Percentiles rank a stretch among this genome's conserved stretches.
These are phyloP conservation scores for Chaetomiaceae sp. DNA, from an alignment of 2,329 filamentous ascomycete species.

Conservation along the genomic window DNA sequence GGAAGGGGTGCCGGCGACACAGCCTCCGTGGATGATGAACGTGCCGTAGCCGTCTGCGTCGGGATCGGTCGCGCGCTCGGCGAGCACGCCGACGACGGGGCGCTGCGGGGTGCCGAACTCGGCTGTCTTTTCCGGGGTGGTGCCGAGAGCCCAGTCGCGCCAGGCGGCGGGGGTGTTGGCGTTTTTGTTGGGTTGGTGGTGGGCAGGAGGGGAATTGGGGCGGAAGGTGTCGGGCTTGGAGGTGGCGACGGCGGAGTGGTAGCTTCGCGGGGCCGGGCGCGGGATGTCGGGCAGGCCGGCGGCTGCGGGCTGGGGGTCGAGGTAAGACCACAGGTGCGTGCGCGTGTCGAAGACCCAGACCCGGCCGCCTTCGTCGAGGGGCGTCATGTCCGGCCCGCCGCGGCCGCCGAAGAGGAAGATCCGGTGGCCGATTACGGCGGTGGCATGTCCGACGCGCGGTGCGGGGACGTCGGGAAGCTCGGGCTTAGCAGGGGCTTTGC, in stretches of 20 bases:
- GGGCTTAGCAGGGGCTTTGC: slow-evolving; percentile 33
- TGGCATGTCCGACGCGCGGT: slow-evolving; percentile 69
- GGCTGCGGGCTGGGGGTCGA: slow-evolving; percentile 52
- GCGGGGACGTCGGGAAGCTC: slow-evolving; percentile 49
- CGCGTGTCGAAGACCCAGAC: slow-evolving; percentile 73
- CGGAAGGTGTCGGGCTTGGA: slow-evolving; percentile 52
- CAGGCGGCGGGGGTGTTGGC: slow-evolving; percentile 43
- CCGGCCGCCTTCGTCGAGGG: slow-evolving; percentile 68
- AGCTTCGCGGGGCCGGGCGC: slow-evolving; percentile 62
- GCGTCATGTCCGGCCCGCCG: slow-evolving; percentile 62
- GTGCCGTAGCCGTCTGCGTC: slow-evolving; percentile 61
- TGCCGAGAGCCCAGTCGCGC: slow-evolving; percentile 53
- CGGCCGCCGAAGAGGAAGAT: slow-evolving; percentile 82
- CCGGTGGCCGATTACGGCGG: slow-evolving; percentile 61
- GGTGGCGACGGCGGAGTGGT: slow-evolving; percentile 59
- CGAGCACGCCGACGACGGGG: slow-evolving; percentile 54
- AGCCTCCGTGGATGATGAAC: slow-evolving; percentile 74
- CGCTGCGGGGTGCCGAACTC: slow-evolving; percentile 58
- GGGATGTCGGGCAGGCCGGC: not conserved
- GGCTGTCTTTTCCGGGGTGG: slow-evolving; percentile 42
- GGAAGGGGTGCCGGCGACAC: slow-evolving; percentile 53
- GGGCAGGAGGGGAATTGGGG: slow-evolving; percentile 21
- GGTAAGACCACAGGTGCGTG: slow-evolving; percentile 57
- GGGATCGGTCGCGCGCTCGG: slow-evolving; percentile 55
- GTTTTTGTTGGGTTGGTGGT: slow-evolving; percentile 26